Percentiles rank a stretch among this genome's conserved stretches.
These are phyloP conservation scores for Cucumis variabilis DNA, from an alignment of 331 rosid genomes.

Conservation along the genomic window DNA sequence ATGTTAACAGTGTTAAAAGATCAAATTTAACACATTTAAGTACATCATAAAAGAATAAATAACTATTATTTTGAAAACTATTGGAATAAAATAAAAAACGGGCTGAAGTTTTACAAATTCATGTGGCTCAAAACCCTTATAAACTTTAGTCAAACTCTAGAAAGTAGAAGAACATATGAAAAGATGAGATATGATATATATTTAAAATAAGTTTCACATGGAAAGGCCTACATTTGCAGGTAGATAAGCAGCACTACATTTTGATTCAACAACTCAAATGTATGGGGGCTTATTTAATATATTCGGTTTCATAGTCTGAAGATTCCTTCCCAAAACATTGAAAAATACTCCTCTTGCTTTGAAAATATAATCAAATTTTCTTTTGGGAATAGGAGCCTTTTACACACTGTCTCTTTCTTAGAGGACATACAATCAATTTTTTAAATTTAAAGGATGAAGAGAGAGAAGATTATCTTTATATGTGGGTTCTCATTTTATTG, in stretches of 20 bases:
- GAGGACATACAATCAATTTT: not conserved
- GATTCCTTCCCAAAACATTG: constrained; percentile 18
- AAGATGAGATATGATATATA: not conserved
- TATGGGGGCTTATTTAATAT: not conserved
- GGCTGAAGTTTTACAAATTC: too few species aligned
- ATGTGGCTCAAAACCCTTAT: not conserved
- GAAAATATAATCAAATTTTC: not conserved
- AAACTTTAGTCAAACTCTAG: not conserved
- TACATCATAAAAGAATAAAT: too few species aligned
- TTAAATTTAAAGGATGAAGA: not conserved
- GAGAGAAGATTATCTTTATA: not conserved
- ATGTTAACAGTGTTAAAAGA: too few species aligned
- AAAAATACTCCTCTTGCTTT: not conserved
- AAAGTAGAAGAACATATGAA: not conserved
- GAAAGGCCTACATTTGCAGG: not conserved
- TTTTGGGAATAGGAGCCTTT: not conserved
- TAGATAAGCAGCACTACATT: not conserved
- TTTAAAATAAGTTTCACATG: not conserved
- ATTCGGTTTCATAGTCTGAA: not conserved
- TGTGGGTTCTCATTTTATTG: not conserved
- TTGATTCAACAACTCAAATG: not conserved
- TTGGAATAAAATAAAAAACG: too few species aligned
- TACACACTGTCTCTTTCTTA: not conserved
- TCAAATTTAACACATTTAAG: too few species aligned
- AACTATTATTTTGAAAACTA: too few species aligned